Percentiles rank a stretch among this genome's conserved stretches.
Conservation (phyloP, 1,139 yeast species). For the Sugiyamaella sp. region DNA sequence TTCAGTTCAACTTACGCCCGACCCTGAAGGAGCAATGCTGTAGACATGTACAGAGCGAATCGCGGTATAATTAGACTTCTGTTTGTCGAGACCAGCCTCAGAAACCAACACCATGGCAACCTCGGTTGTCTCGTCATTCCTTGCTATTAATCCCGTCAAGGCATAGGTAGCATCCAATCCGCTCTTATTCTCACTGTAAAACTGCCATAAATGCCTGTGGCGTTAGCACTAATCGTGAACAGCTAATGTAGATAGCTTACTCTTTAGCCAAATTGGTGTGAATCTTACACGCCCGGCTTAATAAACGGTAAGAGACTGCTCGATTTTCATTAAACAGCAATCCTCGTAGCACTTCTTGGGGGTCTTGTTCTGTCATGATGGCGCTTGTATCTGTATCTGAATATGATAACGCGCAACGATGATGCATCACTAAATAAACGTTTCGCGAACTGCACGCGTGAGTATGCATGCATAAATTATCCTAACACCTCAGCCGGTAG, state of each 20-base stretch:
- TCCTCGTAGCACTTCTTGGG: constrained; percentile 25
- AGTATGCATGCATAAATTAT: constrained; percentile 5
- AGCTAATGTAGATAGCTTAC: constrained; percentile 19
- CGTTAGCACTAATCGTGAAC: constrained; percentile 6
- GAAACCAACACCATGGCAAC: constrained; percentile 21
- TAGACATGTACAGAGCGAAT: constrained; percentile 31
- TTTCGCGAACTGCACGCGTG: not conserved
- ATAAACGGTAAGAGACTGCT: constrained; percentile 34
- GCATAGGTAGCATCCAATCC: constrained; percentile 27
- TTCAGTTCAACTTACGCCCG: constrained; percentile 19
- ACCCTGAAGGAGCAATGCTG: constrained; percentile 29
- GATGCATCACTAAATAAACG: not conserved
- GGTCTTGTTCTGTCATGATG: constrained; percentile 14
- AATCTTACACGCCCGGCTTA: constrained; percentile 35
- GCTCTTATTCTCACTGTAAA: constrained; percentile 24
- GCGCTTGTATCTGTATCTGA: not conserved
- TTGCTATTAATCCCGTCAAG: constrained; percentile 22
- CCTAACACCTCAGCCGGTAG: no score
- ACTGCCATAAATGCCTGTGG: constrained; percentile 26
- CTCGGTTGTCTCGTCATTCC: constrained; percentile 6
- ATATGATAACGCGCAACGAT: not conserved
- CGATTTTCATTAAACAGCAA: constrained; percentile 29
- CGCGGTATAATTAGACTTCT: constrained; percentile 22
- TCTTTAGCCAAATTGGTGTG: constrained; percentile 36
- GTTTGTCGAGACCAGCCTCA: constrained; percentile 25